Percentiles rank a stretch among this genome's conserved stretches.
These are phyloP conservation scores for Mycena alexandri DNA, from an alignment of 768 basidiomycete genomes.

Conservation along the genomic window DNA sequence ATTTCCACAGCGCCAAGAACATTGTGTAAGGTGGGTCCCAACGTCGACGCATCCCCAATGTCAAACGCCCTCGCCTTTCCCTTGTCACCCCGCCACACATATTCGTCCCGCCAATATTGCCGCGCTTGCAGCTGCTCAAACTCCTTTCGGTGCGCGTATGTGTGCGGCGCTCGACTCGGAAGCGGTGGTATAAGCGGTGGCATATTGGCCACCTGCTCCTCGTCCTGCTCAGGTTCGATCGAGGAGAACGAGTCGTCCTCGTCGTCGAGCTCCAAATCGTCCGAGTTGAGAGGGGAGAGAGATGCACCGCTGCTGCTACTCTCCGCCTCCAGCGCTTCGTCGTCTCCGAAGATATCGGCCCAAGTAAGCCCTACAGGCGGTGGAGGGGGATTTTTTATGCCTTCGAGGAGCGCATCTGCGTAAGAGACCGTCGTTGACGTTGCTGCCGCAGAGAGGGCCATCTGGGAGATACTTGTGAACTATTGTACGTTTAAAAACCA, in stretches of 20 bases:
- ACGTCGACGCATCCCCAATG: slow-evolving; percentile 78
- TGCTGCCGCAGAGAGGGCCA: slow-evolving; percentile 69
- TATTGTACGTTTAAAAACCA: not conserved
- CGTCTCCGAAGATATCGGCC: slow-evolving; percentile 83
- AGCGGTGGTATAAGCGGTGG: slow-evolving; percentile 20
- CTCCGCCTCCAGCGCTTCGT: slow-evolving; percentile 86
- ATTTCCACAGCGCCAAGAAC: slow-evolving; percentile 54
- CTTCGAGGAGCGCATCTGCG: slow-evolving; percentile 68
- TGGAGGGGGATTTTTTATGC: slow-evolving; percentile 58
- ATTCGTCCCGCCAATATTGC: slow-evolving; percentile 81
- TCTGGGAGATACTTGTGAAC: slow-evolving; percentile 49
- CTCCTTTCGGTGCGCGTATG: slow-evolving; percentile 61
- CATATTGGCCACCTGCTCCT: slow-evolving; percentile 1
- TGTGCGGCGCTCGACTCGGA: slow-evolving; percentile 45
- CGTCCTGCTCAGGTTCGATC: slow-evolving; percentile 37
- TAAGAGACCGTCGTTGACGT: slow-evolving; percentile 59
- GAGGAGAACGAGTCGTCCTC: slow-evolving; percentile 51
- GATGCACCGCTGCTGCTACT: slow-evolving; percentile 75
- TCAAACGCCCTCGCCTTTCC: slow-evolving; percentile 61
- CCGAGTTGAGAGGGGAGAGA: slow-evolving; percentile 73
- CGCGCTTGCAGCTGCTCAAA: slow-evolving; percentile 72
- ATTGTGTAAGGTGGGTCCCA: slow-evolving; percentile 64
- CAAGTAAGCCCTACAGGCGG: slow-evolving; percentile 69
- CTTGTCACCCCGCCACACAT: slow-evolving; percentile 64
- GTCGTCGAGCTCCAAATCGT: slow-evolving; percentile 61